phyloP scores from a whole-genome alignment of 495 filamentous ascomycete species.

The Aspergillus haitiensis region DNA sequence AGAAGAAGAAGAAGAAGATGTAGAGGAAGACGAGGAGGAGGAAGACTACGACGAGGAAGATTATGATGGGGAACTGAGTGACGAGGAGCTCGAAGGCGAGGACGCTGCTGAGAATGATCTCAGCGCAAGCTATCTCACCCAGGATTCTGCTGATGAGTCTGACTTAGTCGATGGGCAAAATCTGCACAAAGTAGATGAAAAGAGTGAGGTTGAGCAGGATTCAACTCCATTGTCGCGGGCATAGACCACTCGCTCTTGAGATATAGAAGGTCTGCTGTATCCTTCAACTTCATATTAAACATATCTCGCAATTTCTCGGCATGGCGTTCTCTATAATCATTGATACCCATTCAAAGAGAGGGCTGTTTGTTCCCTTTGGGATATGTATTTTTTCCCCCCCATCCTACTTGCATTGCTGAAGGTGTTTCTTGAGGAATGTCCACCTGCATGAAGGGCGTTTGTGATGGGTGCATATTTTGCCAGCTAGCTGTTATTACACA shows the following conservation, averaged over 20 bases:
- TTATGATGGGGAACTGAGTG: slow-evolving; percentile 39
- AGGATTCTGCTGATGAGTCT: slow-evolving; percentile 52
- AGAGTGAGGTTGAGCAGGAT: slow-evolving; percentile 16
- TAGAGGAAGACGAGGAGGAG: slow-evolving; percentile 43
- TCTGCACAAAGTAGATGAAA: slow-evolving; percentile 27
- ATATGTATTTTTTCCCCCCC: background rate
- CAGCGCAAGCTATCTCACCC: slow-evolving; percentile 61
- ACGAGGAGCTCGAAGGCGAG: slow-evolving; percentile 46
- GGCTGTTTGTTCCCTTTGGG: background rate
- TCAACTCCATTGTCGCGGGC: slow-evolving; percentile 8
- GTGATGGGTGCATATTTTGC: slow-evolving; percentile 12
- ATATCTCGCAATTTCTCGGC: slow-evolving; percentile 8
- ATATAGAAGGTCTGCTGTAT: background rate
- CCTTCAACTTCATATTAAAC: slow-evolving; percentile 8
- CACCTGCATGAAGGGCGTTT: slow-evolving; percentile 9
- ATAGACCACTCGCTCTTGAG: background rate
- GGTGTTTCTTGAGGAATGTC: slow-evolving; percentile 13
- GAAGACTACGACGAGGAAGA: slow-evolving; percentile 45
- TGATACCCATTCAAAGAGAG: slow-evolving; percentile 1
- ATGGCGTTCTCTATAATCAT: slow-evolving; percentile 5
- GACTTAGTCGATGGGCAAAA: slow-evolving; percentile 47
- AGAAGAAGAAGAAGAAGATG: slow-evolving; percentile 39
- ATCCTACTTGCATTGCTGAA: slow-evolving; percentile 11
- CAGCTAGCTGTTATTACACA: background rate
- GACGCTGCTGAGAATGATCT: slow-evolving; percentile 47